These are phyloP conservation scores for Chenopodium album DNA, from an alignment of 148 eudicot species.

Conservation along the genomic window DNA sequence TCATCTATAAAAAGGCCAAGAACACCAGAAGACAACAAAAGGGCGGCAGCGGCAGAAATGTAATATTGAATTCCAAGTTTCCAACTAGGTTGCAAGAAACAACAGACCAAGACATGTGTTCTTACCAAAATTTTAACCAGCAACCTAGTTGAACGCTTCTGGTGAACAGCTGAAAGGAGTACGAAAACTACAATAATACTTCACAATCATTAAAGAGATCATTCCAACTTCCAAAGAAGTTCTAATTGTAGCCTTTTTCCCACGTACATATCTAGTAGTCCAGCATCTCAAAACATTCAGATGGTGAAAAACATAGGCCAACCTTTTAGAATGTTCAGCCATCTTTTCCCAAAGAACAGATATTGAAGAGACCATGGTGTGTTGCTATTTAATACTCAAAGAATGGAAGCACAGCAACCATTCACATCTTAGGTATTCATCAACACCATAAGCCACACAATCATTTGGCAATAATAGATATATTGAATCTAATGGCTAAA, in stretches of 20 bases:
- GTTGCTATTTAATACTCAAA: conserved; percentile 11
- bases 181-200: conserved; percentile 52
- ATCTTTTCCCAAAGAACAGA: conserved; percentile 5
- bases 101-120: conserved; percentile 54
- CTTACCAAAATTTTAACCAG: conserved; percentile 82
- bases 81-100: conserved; percentile 31
- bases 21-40: conserved; percentile 3
- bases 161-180: conserved; percentile 58
- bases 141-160: conserved; percentile 69
- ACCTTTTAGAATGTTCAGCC: conserved; percentile 9
- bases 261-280: conserved; percentile 25
- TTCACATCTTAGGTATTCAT: not conserved
- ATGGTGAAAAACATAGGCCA: conserved; percentile 29
- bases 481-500: not conserved
- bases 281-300: conserved; percentile 34
- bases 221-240: conserved; percentile 44
- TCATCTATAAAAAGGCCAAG: conserved; percentile 30
- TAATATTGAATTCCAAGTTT: conserved; percentile 18
- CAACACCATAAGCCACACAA: conserved; percentile 1
- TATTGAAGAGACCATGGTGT: not conserved
- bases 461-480: not conserved
- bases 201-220: conserved; percentile 45
- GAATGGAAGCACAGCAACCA: conserved; percentile 11
- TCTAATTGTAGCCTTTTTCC: conserved; percentile 47
- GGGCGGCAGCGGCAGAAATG: conserved; percentile 5